Evolutionary conservation across 345 rosid genomes (phyloP).

Genomic region (Theobroma cacao): DNA sequence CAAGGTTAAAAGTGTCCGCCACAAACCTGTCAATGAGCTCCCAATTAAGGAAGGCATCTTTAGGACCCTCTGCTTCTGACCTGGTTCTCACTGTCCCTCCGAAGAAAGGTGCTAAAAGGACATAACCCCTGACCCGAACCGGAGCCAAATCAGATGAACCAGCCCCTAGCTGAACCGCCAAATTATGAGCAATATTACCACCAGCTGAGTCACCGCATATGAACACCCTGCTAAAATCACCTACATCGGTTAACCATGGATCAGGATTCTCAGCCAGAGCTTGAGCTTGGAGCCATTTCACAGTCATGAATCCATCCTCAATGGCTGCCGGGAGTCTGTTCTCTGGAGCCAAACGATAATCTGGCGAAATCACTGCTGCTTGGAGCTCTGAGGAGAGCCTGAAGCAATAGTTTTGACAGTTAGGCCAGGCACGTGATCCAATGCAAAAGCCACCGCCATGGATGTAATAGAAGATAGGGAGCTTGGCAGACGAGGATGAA

Average conservation of each 20-base stretch:
- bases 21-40: constrained; percentile 60
- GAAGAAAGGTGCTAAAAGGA: constrained; percentile 53
- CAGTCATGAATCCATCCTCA: constrained; percentile 45
- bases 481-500: constrained; percentile 25
- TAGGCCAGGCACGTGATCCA: constrained; percentile 58
- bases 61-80: constrained; percentile 60
- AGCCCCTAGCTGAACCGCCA: constrained; percentile 44
- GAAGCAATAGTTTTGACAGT: constrained; percentile 55
- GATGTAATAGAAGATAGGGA: constrained; percentile 48
- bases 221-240: constrained; percentile 50
- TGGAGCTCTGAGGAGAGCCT: constrained; percentile 35
- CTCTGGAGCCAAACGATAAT: constrained; percentile 63
- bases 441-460: constrained; percentile 72
- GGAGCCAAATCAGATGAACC: constrained; percentile 47
- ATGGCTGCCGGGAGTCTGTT: constrained; percentile 54
- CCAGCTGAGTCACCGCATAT: constrained; percentile 61
- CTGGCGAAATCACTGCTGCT: constrained; percentile 45
- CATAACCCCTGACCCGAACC: constrained; percentile 45
- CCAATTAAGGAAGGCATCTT: constrained; percentile 54
- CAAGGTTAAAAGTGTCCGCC: neutral
- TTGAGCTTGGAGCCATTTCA: constrained; percentile 56
- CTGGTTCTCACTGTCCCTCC: constrained; percentile 44
- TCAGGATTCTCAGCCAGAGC: constrained; percentile 32
- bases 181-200: constrained; percentile 54
- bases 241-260: constrained; percentile 41